Evolutionary conservation across 2,329 filamentous ascomycete species (phyloP), one percentile per base, ranked within the genome.

Genomic region (Epichloe baconii): DNA sequence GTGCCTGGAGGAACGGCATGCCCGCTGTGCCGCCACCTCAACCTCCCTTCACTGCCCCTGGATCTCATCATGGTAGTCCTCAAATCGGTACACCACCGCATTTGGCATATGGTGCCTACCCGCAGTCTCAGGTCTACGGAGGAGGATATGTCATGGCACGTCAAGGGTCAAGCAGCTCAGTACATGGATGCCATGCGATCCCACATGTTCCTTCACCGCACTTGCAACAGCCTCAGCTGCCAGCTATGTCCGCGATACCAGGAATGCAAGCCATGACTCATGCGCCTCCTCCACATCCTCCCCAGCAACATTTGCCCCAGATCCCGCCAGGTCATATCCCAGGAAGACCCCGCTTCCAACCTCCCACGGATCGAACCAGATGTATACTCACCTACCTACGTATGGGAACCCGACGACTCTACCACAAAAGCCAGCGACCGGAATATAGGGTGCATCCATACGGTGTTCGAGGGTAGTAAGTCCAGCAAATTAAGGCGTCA

Each of bases 401-500:
- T 81, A 80, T 57, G 78, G 78, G 56, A 81, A 81, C 62, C 77
- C 77, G 52, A 76, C 78, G 35, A 76, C 75, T 35, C 62, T 81
- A 61, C 78, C 78, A 53, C 78, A 80, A 61, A 80, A 80, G 66
- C 78, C 78, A 53, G 67, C 74, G 36, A 71, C 72, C 53, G 72
- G 70, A 59, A 69, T 73, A 59, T 74, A 71, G 55, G 57, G 56
- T 61, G 60, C 60, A 66, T 64, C 57, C 56, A 48, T 55, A 43
- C 51, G 58, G 58, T 64, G 58, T 63, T 63, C 47, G 46, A 31
- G 52, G 52, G 47, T 48, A 51, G 38, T 41, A 53, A 57, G 55
- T 58, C 56, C 54, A 52, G 49, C 38, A 41, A 49, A 56, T 56
- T 57, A 61, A 50, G 64, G 64, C 63, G 64, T 61, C 66, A 57